Evolutionary conservation across 2,329 filamentous ascomycete genomes (phyloP), one percentile per base, ranked within the genome.

Genomic region (Zymoseptoria ardabiliae): DNA sequence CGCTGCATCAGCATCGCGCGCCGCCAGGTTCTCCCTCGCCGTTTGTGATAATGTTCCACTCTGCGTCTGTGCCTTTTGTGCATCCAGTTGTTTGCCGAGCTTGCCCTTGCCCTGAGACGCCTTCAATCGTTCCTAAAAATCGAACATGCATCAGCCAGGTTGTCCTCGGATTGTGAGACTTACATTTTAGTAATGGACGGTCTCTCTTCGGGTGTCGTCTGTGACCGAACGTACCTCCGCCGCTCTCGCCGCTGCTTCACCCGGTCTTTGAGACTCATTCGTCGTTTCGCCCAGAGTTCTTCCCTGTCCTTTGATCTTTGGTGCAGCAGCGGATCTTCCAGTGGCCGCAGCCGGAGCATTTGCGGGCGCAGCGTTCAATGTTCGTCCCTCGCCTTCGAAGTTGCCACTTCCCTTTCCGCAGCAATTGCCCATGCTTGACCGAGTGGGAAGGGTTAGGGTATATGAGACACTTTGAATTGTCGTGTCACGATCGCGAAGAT

Each of bases 11-110:
- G 86, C 84, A 63, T 91, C 85, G 57, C 90, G 80, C 13, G 80
- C 79, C 53, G 82, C 78, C 58, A 85, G 76, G 69, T 91, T 89
- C 58, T 86, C 81, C 55, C 80, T 77, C 70, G 89, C 91, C 3
- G 80, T 82, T 64, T 88, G 82, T 63, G 85, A 84, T 54, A 96
- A 77, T 1, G 85, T 86, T 61, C 87, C 84, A 28, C 77, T 79
- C 56, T 85, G 81, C 8, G 88, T 91, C 76, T 90, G 85, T 67
- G 84, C 85, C 76, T 88, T 89, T 75, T 96, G 89, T 41, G 85
- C 86, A 57, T 86, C 82, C 13, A 96, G 78, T 70, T 91, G 86
- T 30, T 80, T 76, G 35, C 82, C 82, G 11, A 95, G 79, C 71
- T 91, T 92, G 17, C 89, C 86, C 67, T 85, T 84, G 53, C 76